Evolutionary conservation across 169 alveolate species (phyloP), one percentile per base, ranked within the genome.

Genomic region (Eimeria maxima): DNA sequence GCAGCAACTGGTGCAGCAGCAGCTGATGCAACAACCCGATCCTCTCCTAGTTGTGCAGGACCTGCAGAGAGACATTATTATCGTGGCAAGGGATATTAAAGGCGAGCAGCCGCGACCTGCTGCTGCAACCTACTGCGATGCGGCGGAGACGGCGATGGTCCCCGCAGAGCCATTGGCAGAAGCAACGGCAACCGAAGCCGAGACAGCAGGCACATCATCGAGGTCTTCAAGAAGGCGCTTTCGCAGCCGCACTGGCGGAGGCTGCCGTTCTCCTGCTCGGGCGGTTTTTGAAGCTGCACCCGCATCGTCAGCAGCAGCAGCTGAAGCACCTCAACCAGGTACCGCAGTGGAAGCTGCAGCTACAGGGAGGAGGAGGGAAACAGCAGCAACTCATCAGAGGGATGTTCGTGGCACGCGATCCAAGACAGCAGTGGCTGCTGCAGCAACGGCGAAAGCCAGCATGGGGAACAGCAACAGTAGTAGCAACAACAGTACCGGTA

Each of bases 331-430:
- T 10, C 65, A 78, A 60, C 42, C 38, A 60, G 81, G 33, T 24
- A 60, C 60, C 47, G 47, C 20, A 13, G 29, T 57, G 33, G 78
- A 42, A 57, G 29, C 44, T 45, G 93, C 80, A 60, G 57, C 93
- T 7, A 53, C 93, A 86, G 78, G 81, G 22, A 86, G 93, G 20
- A 42, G 53, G 73, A 24, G 63, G 50, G 90, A 47, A 20, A 45
- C 69, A 4, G 67, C 90, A 81, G 42, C 90, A 81, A 53, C 90
- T 8, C 73, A 42, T 29, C 90, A 81, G 90, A 69, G 73, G 53
- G 90, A 45, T 47, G 90, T 29, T 47, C 90, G 90, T 27, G 63
- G 67, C 90, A n/a, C 71, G 67, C 90, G 90, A 55, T 81, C 90
- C 27, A 81, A 81, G 73, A 71, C 90, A 6, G 90, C 69, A 29